These are phyloP conservation scores for Neurospora tetraspora DNA, from an alignment of 495 filamentous ascomycete species.

Conservation along the genomic window DNA sequence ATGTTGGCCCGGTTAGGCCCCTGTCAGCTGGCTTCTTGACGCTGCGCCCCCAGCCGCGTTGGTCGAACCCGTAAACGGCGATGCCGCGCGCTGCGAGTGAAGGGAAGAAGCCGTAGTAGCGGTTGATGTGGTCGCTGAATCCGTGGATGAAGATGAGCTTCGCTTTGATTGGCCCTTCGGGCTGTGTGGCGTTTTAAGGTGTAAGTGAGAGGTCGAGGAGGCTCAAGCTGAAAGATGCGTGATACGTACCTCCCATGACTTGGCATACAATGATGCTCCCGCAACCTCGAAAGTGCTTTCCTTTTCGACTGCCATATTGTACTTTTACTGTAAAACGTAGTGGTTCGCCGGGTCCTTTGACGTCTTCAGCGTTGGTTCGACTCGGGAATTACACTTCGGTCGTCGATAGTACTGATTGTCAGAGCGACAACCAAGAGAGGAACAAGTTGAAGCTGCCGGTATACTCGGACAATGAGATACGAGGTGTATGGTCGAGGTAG, in stretches of 20 bases:
- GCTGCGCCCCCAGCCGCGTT: slow-evolving; percentile 57
- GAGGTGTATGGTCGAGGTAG: background rate
- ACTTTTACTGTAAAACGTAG: background rate
- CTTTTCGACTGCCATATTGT: slow-evolving; percentile 33
- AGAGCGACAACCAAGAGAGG: background rate
- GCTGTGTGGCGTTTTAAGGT: slow-evolving; percentile 24
- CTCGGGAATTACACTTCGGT: background rate
- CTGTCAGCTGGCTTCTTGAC: slow-evolving; percentile 37
- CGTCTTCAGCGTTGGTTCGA: background rate
- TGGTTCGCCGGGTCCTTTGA: background rate
- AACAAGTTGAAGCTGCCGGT: background rate
- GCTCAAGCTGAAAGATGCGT: background rate
- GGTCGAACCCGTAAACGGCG: slow-evolving; percentile 65
- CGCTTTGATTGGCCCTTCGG: slow-evolving; percentile 44
- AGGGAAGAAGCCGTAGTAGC: slow-evolving; percentile 60
- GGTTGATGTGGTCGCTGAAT: slow-evolving; percentile 77
- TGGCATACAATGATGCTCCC: slow-evolving; percentile 60
- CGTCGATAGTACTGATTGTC: background rate
- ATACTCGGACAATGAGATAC: background rate
- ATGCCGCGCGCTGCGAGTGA: slow-evolving; percentile 61
- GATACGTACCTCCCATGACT: slow-evolving; percentile 68
- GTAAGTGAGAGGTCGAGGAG: background rate
- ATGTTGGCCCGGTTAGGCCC: slow-evolving; percentile 63
- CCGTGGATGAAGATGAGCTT: slow-evolving; percentile 74
- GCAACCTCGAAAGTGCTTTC: slow-evolving; percentile 48